Conservation (phyloP, 352 stramenopile genomes). For the Aphanomyces cochlioides region DNA sequence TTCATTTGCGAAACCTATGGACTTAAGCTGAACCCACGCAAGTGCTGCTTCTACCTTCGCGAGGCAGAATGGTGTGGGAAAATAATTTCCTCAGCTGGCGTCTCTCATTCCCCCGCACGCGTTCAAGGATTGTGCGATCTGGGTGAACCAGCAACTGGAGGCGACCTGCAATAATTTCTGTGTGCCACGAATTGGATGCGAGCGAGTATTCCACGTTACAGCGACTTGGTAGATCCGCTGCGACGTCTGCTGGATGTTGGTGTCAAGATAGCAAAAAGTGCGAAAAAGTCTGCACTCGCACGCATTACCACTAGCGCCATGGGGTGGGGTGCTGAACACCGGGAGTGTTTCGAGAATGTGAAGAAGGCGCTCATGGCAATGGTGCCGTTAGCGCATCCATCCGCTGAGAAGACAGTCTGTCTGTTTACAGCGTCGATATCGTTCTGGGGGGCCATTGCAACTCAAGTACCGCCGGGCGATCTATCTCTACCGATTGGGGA, state of each 20-base stretch:
- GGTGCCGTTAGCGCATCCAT: constrained; percentile 34
- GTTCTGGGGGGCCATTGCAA: constrained; percentile 34
- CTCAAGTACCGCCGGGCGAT: constrained; percentile 26
- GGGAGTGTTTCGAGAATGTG: constrained; percentile 20
- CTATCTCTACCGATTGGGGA: constrained; percentile 20
- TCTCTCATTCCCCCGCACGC: constrained; percentile 31
- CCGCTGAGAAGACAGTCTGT: constrained; percentile 19
- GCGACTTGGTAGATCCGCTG: background rate
- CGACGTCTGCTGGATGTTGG: constrained; percentile 9
- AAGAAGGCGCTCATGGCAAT: constrained; percentile 30
- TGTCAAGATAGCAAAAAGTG: background rate
- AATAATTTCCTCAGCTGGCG: constrained; percentile 30
- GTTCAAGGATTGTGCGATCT: constrained; percentile 35
- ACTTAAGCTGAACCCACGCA: constrained; percentile 39
- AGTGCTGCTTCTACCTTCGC: constrained; percentile 33
- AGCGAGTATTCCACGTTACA: constrained; percentile 34
- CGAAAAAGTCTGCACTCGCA: background rate
- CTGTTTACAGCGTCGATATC: constrained; percentile 34
- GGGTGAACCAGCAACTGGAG: constrained; percentile 22
- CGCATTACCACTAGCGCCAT: background rate
- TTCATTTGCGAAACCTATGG: constrained; percentile 30
- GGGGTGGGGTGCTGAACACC: constrained; percentile 27
- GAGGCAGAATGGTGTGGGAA: constrained; percentile 35
- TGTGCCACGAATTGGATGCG: constrained; percentile 39
- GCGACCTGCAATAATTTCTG: constrained; percentile 36